A percentile compares a stretch with the other conserved stretches of the same genome.
These are phyloP conservation scores for Linnemannia elongata DNA, from an alignment of 192 early-diverging fungal species.

Conservation along the genomic window DNA sequence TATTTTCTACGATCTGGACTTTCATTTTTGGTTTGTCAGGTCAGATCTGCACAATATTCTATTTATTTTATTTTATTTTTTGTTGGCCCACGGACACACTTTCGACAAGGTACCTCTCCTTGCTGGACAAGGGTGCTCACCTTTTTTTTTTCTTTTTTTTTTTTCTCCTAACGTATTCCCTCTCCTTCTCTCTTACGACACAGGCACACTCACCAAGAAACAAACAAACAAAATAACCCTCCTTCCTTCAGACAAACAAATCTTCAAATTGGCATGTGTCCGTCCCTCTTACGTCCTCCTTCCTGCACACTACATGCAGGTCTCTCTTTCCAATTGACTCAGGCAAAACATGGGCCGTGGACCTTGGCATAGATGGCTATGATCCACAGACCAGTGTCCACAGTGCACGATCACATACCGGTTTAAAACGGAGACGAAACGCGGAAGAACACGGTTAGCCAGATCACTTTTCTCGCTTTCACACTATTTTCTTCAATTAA, in stretches of 20 bases:
- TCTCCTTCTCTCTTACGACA: too few species aligned
- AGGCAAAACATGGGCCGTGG: too few species aligned
- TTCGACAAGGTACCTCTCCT: not conserved
- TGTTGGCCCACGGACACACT: conserved; percentile 3
- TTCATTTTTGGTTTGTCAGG: conserved; percentile 1
- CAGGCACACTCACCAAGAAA: not conserved
- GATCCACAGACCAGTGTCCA: not conserved
- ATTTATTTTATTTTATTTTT: not conserved
- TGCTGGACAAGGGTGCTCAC: not conserved
- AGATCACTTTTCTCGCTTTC: not conserved
- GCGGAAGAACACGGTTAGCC: not conserved
- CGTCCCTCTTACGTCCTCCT: not conserved
- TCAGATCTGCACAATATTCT: not conserved
- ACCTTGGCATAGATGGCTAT: too few species aligned
- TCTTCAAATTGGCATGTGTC: not conserved
- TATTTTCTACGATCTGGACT: not conserved
- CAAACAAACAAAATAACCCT: not conserved
- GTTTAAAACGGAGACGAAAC: not conserved
- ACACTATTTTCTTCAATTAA: not conserved
- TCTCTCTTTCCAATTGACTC: not conserved
- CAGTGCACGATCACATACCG: not conserved
- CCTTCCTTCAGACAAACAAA: not conserved
- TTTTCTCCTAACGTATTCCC: not conserved
- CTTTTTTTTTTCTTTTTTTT: conserved; percentile 1
- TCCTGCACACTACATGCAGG: not conserved